These are phyloP conservation scores for Isabelozyma rhagii DNA, from an alignment of 805 yeast species.

Conservation along the genomic window DNA sequence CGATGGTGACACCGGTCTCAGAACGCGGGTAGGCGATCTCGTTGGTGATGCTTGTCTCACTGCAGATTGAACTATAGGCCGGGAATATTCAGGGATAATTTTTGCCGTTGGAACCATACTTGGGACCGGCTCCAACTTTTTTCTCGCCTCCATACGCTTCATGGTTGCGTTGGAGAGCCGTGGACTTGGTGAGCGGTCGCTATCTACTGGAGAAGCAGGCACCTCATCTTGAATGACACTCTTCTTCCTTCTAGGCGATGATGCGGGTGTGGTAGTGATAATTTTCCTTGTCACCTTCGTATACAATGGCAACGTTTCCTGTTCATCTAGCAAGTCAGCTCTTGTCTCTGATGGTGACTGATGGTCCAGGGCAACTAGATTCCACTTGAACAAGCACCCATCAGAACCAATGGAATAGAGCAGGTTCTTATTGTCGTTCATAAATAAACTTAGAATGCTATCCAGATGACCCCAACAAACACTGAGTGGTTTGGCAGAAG, in stretches of 20 bases:
- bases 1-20: conserved; percentile 1
- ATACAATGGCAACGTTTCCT: conserved; percentile 12
- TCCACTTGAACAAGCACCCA: conserved; percentile 57
- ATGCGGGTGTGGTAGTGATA: conserved; percentile 11
- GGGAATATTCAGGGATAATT: not conserved
- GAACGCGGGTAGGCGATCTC: conserved; percentile 12
- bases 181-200: conserved; percentile 16
- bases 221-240: not conserved
- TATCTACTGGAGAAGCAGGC: not conserved
- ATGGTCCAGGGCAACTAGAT: conserved; percentile 6
- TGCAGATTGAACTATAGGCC: not conserved
- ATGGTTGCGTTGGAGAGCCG: conserved; percentile 28
- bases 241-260: not conserved
- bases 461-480: conserved; percentile 57
- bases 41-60: not conserved
- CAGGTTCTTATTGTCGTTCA: conserved; percentile 12
- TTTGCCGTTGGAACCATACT: not conserved
- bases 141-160: conserved; percentile 29
- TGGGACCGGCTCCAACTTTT: conserved; percentile 2
- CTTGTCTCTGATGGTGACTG: not conserved
- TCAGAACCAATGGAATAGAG: conserved; percentile 47
- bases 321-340: not conserved
- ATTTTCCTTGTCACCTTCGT: conserved; percentile 33
- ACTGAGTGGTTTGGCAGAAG: conserved; percentile 44
- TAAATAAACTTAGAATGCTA: conserved; percentile 41